Conservation (phyloP, 2,329 filamentous ascomycete species). For the Hymenoscyphus scutula region DNA sequence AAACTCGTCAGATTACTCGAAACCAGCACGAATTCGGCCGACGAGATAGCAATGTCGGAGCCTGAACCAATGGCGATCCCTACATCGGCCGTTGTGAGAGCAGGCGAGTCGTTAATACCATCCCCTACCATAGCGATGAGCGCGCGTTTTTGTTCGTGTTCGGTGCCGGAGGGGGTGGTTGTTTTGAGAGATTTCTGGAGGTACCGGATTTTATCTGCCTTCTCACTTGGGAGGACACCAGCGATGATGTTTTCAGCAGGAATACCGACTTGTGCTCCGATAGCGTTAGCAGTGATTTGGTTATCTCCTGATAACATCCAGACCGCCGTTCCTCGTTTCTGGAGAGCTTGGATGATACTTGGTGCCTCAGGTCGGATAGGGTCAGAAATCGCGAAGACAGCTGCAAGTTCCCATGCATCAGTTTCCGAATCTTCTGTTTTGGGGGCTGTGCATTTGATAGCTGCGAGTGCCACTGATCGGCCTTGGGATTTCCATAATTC, state of each 20-base stretch:
- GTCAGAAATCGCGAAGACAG: conserved; percentile 75
- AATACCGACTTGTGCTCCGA: conserved; percentile 75
- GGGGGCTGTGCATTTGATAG: conserved; percentile 38
- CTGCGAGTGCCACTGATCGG: conserved; percentile 62
- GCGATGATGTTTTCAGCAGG: conserved; percentile 72
- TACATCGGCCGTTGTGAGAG: conserved; percentile 75
- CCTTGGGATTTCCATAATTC: conserved; percentile 60
- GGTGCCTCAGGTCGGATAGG: conserved; percentile 72
- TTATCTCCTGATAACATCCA: conserved; percentile 97
- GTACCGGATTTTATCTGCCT: conserved; percentile 68
- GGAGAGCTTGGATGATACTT: conserved; percentile 62
- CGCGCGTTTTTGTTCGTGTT: conserved; percentile 40
- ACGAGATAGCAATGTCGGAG: conserved; percentile 78
- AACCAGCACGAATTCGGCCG: conserved; percentile 77
- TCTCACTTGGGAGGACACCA: conserved; percentile 80
- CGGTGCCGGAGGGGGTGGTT: conserved; percentile 9
- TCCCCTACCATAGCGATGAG: conserved; percentile 83
- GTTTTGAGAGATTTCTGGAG: conserved; percentile 46
- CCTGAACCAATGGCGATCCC: conserved; percentile 80
- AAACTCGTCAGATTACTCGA: conserved; percentile 57
- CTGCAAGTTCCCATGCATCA: conserved; percentile 52
- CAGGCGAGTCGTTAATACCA: conserved; percentile 82
- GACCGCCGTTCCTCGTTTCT: conserved; percentile 65
- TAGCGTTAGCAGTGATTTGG: conserved; percentile 74
- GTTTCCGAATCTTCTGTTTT: conserved; percentile 1